These are phyloP conservation scores for Elongisporangium undulatum DNA, from an alignment of 352 stramenopile genomes.

Conservation along the genomic window DNA sequence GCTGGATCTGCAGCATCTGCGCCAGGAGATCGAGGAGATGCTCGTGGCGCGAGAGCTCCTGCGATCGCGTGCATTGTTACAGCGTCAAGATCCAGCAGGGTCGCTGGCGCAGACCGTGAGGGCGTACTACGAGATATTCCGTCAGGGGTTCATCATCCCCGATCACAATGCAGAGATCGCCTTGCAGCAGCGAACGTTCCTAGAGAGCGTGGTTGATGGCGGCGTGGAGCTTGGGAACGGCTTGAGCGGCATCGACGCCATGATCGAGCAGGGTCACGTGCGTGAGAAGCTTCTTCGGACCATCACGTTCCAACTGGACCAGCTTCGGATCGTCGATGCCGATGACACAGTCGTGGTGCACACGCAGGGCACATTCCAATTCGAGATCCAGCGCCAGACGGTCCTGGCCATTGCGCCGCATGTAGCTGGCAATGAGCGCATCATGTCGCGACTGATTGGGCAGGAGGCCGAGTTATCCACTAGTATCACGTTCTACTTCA, in stretches of 20 bases:
- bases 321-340: conserved; percentile 13
- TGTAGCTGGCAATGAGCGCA: conserved; percentile 2
- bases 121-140: conserved; percentile 25
- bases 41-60: conserved; percentile 21
- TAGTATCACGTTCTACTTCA: conserved; percentile 7
- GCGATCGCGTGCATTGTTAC: conserved; percentile 11
- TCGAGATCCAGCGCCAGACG: conserved; percentile 29
- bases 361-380: conserved; percentile 18
- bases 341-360: conserved; percentile 23
- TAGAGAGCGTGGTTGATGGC: conserved; percentile 23
- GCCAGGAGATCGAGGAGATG: conserved; percentile 29
- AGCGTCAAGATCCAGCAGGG: conserved; percentile 15
- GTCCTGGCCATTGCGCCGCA: conserved; percentile 28
- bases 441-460: neutral
- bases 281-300: conserved; percentile 28
- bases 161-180: conserved; percentile 1
- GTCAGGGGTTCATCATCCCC: conserved; percentile 8
- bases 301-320: conserved; percentile 22
- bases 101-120: conserved; percentile 21
- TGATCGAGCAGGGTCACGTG: conserved; percentile 27
- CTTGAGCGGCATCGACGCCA: conserved; percentile 17
- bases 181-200: conserved; percentile 11
- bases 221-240: conserved; percentile 21
- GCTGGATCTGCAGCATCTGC: conserved; percentile 30
- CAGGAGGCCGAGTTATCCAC: neutral